These are phyloP conservation scores for cucumber (Cucumis sativus) DNA, from an alignment of 306 rosid genomes.

Conservation along the genomic window DNA sequence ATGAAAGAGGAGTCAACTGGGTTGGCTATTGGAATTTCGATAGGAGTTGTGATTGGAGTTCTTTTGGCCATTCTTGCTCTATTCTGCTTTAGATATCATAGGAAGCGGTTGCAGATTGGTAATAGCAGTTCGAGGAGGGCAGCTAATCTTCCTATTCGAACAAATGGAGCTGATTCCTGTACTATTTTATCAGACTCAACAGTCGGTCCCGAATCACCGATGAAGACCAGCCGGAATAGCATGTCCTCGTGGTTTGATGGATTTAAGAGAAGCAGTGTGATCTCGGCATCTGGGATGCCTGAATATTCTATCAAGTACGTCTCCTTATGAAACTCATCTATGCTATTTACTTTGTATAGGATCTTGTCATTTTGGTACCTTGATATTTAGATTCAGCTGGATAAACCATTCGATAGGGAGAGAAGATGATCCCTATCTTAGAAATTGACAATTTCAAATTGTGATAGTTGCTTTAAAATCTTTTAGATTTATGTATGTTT, in stretches of 20 bases:
- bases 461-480: not conserved
- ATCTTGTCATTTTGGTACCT: not conserved
- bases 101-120: conserved; percentile 80
- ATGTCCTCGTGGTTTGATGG: conserved; percentile 69
- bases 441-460: not conserved
- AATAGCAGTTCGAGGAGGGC: conserved; percentile 91
- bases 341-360: not conserved
- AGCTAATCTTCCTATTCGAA: conserved; percentile 73
- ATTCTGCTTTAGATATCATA: conserved; percentile 69
- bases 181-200: conserved; percentile 77
- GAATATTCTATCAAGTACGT: conserved; percentile 83
- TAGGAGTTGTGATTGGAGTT: conserved; percentile 93
- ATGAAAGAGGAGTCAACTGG: conserved; percentile 81
- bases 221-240: conserved; percentile 47
- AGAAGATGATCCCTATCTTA: not conserved
- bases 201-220: conserved; percentile 80
- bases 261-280: conserved; percentile 55
- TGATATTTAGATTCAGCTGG: not conserved
- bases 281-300: conserved; percentile 84
- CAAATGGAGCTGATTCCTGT: conserved; percentile 74
- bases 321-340: not conserved
- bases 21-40: conserved; percentile 82
- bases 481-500: not conserved
- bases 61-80: conserved; percentile 66
- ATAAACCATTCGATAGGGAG: not conserved